Conservation (phyloP, 345 rosid genomes). For the Populus nigra region DNA sequence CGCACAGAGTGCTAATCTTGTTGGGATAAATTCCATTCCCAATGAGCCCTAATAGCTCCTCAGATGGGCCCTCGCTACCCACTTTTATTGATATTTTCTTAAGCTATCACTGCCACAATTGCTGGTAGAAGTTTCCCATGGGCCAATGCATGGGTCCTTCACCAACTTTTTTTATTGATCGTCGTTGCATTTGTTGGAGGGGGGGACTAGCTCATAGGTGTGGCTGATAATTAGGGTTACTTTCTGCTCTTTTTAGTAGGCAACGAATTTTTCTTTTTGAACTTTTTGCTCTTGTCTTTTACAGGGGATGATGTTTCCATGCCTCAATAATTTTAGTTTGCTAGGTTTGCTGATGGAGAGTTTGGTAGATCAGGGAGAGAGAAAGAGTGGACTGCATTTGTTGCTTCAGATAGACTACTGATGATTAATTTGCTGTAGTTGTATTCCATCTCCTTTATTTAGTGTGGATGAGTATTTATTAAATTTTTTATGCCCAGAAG, state of each 20-base stretch:
- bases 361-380: background rate
- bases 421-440: background rate
- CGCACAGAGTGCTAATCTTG: background rate
- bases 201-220: background rate
- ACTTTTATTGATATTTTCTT: background rate
- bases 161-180: background rate
- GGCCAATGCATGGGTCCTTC: background rate
- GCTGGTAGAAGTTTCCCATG: background rate
- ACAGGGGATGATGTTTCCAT: background rate
- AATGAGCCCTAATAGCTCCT: background rate
- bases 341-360: background rate
- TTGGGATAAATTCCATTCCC: background rate
- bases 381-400: background rate
- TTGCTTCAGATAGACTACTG: background rate
- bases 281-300: background rate
- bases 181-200: background rate
- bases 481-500: background rate
- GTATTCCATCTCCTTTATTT: background rate
- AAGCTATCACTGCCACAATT: background rate
- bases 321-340: background rate
- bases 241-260: background rate
- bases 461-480: background rate
- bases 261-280: background rate
- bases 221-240: background rate
- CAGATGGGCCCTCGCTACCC: constrained; percentile 1